Base-by-base conservation (phyloP, 257 asterid genomes). In the Ligustrum vulgare region DNA sequence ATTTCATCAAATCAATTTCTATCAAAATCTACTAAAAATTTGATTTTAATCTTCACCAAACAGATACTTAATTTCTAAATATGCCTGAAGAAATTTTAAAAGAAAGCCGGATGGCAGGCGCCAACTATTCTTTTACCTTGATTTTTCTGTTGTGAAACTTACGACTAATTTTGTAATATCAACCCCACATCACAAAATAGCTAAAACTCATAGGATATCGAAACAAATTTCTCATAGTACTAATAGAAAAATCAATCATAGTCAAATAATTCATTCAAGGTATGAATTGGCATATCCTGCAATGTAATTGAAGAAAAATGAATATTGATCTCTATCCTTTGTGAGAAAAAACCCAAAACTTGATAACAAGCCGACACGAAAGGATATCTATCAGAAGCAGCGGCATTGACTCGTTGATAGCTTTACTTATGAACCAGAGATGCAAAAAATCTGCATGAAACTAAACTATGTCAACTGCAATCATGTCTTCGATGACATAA, bases 401-500 rank as follows among this genome's bases (percentile, higher is more conserved):
- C 34, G 25, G 34, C 67, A 60, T 25, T n/a, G 6, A 60, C 67
- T 20, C 10, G 34, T 25, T 3, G 7, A 60, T 11, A 12, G 67
- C 67, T 23, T 60, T 60, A 9, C 32, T 23, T 23, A 6, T 6
- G 63, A n/a, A 23, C 35, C 67, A 23, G 34, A 60, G 67, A 60
- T 10, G 67, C 67, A 51, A 51, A 60, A 60, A 22, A 60, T 10
- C 35, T 60, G 35, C 67, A 25, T 23, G 67, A 34, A 60, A 60
- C 35, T 60, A 25, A 41, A 41, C 49, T 41, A 39, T 60, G 34
- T 60, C 67, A 22, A 18, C 25, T 25, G 16, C 13, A 72, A 49
- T 71, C 67, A 80, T 0, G 80, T 78, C 35, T 20, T 33, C 45
- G 85, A 86, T 4, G 97, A 92, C 32, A 90, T 91, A 37, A 79